phyloP scores from a whole-genome alignment of 345 rosid species.

The Lenwebbia sp. region DNA sequence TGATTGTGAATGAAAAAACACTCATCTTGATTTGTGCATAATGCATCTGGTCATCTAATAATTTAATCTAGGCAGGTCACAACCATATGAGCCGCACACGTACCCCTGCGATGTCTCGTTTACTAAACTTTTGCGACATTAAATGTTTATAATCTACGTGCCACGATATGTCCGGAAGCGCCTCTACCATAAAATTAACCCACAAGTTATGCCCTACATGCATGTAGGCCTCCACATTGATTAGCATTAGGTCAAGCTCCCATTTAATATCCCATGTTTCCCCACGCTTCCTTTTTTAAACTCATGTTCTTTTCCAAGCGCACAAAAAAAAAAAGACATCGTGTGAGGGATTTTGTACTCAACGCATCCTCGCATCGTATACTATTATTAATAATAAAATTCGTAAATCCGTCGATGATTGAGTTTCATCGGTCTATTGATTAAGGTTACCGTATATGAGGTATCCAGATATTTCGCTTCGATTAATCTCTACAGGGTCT shows the following conservation, averaged over 20 bases:
- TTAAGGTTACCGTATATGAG: not conserved
- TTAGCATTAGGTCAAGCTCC: not conserved
- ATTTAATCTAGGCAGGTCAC: not conserved
- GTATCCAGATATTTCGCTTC: not conserved
- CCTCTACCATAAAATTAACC: not conserved
- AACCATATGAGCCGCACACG: not conserved
- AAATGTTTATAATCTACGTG: not conserved
- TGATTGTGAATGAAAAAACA: not conserved
- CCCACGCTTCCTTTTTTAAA: not conserved
- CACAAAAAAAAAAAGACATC: not conserved
- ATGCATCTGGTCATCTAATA: not conserved
- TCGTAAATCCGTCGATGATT: not conserved
- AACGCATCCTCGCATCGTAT: not conserved
- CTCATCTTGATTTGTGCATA: not conserved
- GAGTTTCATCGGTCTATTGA: not conserved
- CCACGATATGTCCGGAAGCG: not conserved
- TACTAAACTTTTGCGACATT: not conserved
- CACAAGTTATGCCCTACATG: not conserved
- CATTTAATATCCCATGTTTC: not conserved
- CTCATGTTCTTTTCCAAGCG: not conserved
- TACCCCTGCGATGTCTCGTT: not conserved
- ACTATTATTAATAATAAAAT: not conserved
- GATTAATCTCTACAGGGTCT: not conserved
- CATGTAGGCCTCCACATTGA: not conserved
- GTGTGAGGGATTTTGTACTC: not conserved